Conservation (phyloP, 345 rosid genomes). For the Laguncularia racemosa region DNA sequence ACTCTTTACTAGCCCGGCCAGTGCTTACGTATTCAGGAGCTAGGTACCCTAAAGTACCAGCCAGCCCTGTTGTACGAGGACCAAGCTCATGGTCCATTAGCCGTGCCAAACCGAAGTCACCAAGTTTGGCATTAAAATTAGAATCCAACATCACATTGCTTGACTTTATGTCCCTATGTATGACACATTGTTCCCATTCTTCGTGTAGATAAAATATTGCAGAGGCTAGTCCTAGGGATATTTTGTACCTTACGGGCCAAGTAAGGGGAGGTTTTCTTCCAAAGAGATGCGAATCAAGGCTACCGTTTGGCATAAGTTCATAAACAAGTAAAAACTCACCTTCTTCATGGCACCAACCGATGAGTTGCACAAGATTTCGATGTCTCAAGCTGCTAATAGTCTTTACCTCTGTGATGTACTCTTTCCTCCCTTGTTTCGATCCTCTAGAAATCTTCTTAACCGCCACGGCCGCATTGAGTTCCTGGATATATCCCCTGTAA, state of each 20-base stretch:
- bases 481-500: slow-evolving; percentile 35
- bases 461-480: slow-evolving; percentile 22
- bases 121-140: slow-evolving; percentile 46
- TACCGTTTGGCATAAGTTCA: slow-evolving; percentile 64
- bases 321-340: slow-evolving; percentile 50
- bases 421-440: slow-evolving; percentile 40
- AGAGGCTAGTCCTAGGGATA: slow-evolving; percentile 41
- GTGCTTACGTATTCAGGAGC: slow-evolving; percentile 46
- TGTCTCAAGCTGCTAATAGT: slow-evolving; percentile 46
- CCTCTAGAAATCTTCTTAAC: slow-evolving; percentile 42
- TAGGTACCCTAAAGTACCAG: slow-evolving; percentile 46
- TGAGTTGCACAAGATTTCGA: slow-evolving; percentile 48
- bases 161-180: slow-evolving; percentile 55
- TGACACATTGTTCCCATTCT: slow-evolving; percentile 59
- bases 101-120: slow-evolving; percentile 60
- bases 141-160: slow-evolving; percentile 62
- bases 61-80: slow-evolving; percentile 35
- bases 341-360: slow-evolving; percentile 66
- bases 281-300: slow-evolving; percentile 50
- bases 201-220: slow-evolving; percentile 52
- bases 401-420: slow-evolving; percentile 47
- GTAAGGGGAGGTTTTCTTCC: slow-evolving; percentile 21
- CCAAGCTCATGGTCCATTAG: slow-evolving; percentile 41
- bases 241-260: slow-evolving; percentile 39
- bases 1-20: slow-evolving; percentile 41